Evolutionary conservation across 1,139 yeast species (phyloP), one percentile per base, ranked within the genome.

Genomic region (Debaryomyces fabryi): DNA sequence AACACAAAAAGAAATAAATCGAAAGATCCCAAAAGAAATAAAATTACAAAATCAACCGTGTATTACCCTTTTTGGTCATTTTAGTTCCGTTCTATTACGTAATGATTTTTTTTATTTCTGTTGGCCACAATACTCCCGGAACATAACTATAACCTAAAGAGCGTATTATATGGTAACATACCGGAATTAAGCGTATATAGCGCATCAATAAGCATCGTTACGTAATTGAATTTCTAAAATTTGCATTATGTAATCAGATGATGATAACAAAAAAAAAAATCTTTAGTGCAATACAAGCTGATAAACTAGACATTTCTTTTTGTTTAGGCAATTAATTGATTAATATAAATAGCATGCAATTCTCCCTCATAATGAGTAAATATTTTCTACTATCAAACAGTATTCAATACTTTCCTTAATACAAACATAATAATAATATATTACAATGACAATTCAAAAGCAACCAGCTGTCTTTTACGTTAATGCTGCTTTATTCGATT

Each of bases 401-500:
- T 34, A 34, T 34, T 34, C 23, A 34, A 16, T 39, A 39, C 42
- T 39, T 30, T 30, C 35, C 10, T 39, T 39, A 39, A 30, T 13
- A 39, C 16, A 24, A 13, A 25, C 25, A 21, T n/a, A 21, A 15
- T 24, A 21, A 15, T 24, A 10, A 39, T 5, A 39, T 15, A 25
- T 13, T 39, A 29, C 42, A 40, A 65, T 65, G 69, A 65, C 69
- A 41, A 50, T 62, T 42, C 59, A 57, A 48, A 71, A 72, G 63
- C 73, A 72, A 68, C 79, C 79, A 49, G 79, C 79, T 58, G 63
- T 68, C 54, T 76, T 76, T 53, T 67, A 71, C 67, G 74, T 74
- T 55, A 65, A 75, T 62, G 79, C 79, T 56, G 80, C 76, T 56
- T 79, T 87, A 56, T 88, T 88, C 66, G 96, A 88, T 67, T 83